Conservation (phyloP, 805 yeast genomes). For the Spathaspora sp. region DNA sequence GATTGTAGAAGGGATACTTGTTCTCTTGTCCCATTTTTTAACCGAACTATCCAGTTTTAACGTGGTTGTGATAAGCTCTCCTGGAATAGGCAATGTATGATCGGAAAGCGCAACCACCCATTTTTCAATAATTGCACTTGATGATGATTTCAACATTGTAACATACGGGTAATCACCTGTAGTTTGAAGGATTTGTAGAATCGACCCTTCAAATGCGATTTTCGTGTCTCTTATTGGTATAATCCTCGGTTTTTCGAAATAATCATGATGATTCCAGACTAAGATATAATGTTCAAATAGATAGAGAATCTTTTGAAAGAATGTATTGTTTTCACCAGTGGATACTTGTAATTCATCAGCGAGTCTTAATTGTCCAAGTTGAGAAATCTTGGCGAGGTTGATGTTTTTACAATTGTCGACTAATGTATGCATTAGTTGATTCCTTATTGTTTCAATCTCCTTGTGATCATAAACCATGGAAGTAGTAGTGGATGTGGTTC, state of each 20-base stretch:
- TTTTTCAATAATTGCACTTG: slow-evolving; percentile 34
- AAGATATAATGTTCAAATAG: slow-evolving; percentile 32
- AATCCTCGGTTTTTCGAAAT: not conserved
- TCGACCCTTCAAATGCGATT: slow-evolving; percentile 4
- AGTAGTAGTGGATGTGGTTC: not conserved
- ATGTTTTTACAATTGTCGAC: slow-evolving; percentile 19
- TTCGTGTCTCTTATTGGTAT: slow-evolving; percentile 1
- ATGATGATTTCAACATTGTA: not conserved
- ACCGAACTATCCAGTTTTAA: slow-evolving; percentile 9
- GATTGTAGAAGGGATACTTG: not conserved
- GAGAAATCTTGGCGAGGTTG: slow-evolving; percentile 21
- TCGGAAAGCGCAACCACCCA: slow-evolving; percentile 44
- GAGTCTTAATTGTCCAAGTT: slow-evolving; percentile 32
- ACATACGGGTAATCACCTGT: not conserved
- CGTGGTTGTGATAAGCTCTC: slow-evolving; percentile 34
- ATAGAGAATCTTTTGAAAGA: slow-evolving; percentile 18
- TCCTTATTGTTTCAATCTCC: slow-evolving; percentile 22
- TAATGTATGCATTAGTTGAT: slow-evolving; percentile 24
- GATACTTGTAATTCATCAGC: slow-evolving; percentile 31
- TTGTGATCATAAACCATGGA: slow-evolving; percentile 1
- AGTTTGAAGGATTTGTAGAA: not conserved
- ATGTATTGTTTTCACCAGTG: slow-evolving; percentile 8
- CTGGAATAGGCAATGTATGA: slow-evolving; percentile 25
- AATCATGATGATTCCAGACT: slow-evolving; percentile 14
- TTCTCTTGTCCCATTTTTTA: not conserved